phyloP scores from a whole-genome alignment of 352 stramenopile genomes.

The Thraustochytrium striatum region DNA sequence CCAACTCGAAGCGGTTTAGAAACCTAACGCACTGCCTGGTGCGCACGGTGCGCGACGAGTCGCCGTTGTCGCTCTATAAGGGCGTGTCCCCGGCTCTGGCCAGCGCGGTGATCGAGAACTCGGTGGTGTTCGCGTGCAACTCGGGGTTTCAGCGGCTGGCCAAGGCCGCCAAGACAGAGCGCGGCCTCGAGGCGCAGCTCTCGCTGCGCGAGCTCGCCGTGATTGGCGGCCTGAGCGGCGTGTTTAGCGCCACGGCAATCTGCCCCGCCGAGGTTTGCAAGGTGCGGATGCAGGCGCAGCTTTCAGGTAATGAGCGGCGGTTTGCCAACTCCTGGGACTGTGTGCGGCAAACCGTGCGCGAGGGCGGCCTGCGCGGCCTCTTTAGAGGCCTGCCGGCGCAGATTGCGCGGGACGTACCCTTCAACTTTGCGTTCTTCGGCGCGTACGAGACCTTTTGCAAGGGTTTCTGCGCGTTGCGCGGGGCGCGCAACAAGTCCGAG shows the following conservation, averaged over 20 bases:
- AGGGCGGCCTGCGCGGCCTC: conserved; percentile 64
- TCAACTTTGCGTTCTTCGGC: conserved; percentile 83
- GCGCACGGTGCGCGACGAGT: conserved; percentile 61
- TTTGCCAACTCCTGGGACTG: conserved; percentile 51
- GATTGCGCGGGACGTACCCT: conserved; percentile 76
- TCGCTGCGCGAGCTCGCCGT: conserved; percentile 69
- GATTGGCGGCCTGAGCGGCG: conserved; percentile 69
- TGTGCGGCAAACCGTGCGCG: conserved; percentile 57
- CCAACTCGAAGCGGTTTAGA: conserved; percentile 52
- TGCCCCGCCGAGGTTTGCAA: conserved; percentile 77
- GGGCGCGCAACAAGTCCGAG: conserved; percentile 66
- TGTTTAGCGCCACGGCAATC: conserved; percentile 78
- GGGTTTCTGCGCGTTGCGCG: conserved; percentile 57
- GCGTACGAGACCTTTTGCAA: conserved; percentile 71
- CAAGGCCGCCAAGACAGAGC: conserved; percentile 60
- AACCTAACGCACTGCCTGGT: not conserved
- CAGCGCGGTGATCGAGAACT: conserved; percentile 80
- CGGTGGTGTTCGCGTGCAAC: conserved; percentile 78
- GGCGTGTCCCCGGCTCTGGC: conserved; percentile 74
- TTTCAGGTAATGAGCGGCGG: conserved; percentile 66
- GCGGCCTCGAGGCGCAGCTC: conserved; percentile 58
- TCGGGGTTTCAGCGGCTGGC: conserved; percentile 68
- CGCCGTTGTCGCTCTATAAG: conserved; percentile 72
- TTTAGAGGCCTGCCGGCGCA: conserved; percentile 73
- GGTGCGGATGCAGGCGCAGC: conserved; percentile 64